phyloP scores from a whole-genome alignment of 2,329 filamentous ascomycete genomes.

The Botrytis hyacinthi region DNA sequence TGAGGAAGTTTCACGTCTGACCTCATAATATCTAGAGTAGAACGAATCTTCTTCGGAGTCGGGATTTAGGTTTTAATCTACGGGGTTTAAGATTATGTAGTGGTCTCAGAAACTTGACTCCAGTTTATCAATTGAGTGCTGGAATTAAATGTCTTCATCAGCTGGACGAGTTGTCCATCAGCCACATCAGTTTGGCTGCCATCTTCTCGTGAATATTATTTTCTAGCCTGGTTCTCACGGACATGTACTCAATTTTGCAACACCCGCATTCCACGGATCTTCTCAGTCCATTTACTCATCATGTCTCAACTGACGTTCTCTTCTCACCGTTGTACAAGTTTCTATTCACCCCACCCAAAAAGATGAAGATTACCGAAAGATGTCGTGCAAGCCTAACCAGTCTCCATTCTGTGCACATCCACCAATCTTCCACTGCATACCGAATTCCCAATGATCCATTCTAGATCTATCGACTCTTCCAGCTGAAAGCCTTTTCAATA shows the following conservation, averaged over 20 bases:
- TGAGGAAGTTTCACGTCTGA: neutral
- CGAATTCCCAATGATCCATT: neutral
- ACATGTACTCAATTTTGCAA: neutral
- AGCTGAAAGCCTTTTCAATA: neutral
- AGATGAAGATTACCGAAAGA: neutral
- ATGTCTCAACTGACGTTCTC: neutral
- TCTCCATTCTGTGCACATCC: neutral
- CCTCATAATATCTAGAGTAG: too few species aligned
- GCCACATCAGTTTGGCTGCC: neutral
- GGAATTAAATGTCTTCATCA: neutral
- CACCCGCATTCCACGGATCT: neutral
- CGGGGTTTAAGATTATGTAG: neutral
- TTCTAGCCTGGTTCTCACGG: neutral
- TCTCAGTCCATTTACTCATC: neutral
- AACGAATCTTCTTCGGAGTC: too few species aligned
- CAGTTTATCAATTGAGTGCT: neutral
- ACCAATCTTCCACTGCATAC: neutral
- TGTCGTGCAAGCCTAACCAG: neutral
- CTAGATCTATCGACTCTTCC: neutral
- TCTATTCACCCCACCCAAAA: neutral
- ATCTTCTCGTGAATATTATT: neutral
- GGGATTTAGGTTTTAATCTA: neutral
- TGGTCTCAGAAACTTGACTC: neutral
- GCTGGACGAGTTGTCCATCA: neutral
- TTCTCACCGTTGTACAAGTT: neutral